Evolutionary conservation across 495 filamentous ascomycete species (phyloP).

Genomic region (Aspergillus panamensis): DNA sequence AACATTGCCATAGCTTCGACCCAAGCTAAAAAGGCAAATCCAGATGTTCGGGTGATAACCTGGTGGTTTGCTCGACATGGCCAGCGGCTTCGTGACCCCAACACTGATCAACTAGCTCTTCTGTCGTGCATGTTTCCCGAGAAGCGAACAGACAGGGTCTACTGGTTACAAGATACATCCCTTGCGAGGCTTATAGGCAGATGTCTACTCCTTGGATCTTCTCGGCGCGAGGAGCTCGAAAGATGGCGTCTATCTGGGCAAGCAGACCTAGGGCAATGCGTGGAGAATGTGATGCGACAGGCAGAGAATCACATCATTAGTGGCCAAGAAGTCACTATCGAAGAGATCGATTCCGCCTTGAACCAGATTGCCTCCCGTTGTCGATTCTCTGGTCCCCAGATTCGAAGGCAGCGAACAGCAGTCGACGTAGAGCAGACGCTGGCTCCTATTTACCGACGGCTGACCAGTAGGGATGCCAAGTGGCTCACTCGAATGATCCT

Average conservation of each 20-base stretch:
- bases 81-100: slow-evolving; percentile 45
- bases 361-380: slow-evolving; percentile 60
- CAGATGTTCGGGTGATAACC: slow-evolving; percentile 39
- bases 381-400: slow-evolving; percentile 62
- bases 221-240: slow-evolving; percentile 56
- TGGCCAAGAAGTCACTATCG: slow-evolving; percentile 55
- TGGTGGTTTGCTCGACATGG: slow-evolving; percentile 61
- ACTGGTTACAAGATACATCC: slow-evolving; percentile 55
- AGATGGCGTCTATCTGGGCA: slow-evolving; percentile 56
- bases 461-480: slow-evolving; percentile 72
- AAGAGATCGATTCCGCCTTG: slow-evolving; percentile 70
- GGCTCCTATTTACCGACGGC: slow-evolving; percentile 52
- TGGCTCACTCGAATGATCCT: slow-evolving; percentile 84
- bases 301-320: slow-evolving; percentile 49
- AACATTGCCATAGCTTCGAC: slow-evolving; percentile 38
- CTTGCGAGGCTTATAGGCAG: slow-evolving; percentile 63
- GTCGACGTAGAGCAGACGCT: slow-evolving; percentile 48
- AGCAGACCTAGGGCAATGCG: slow-evolving; percentile 65
- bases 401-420: slow-evolving; percentile 48
- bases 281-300: slow-evolving; percentile 61
- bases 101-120: slow-evolving; percentile 55
- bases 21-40: slow-evolving; percentile 27
- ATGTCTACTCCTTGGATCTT: slow-evolving; percentile 57
- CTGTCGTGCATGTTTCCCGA: slow-evolving; percentile 73
- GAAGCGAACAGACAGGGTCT: slow-evolving; percentile 70